Base-by-base conservation (phyloP, 2,329 filamentous ascomycete genomes). In the Sarocladium strictum region DNA sequence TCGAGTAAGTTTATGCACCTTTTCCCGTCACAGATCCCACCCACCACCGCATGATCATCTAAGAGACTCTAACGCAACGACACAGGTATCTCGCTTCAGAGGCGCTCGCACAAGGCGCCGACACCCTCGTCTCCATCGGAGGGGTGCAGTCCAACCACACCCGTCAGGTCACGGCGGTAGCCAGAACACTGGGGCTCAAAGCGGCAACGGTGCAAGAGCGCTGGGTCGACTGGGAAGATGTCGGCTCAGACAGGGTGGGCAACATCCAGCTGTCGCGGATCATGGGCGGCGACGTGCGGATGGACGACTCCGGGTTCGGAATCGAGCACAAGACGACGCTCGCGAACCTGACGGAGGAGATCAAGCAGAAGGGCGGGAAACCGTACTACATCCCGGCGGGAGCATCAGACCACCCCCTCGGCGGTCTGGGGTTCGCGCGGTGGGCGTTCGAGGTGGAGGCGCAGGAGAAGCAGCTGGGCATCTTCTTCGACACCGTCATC, bases 361-460 rank as follows among this genome's bases (percentile, higher is more conserved):
- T 84, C 15, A 68, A 72, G 55, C 65, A 61, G 1, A 64, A 64
- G 1, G 85, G 83, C 0, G 76, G 77, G 35, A 84, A 80, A 65
- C 83, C 86, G 0, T 90, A 89, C 64, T 86, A 85, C 63, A 87
- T 89, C 59, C 86, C 86, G 3, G 85, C 85, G 0, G 86, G 86
- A 0, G 85, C 85, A 1, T 86, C 81, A 0, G 85, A 88, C 64
- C 86, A 89, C 64, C 83, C 83, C 0, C 73, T 88, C 0, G 86
- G 86, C 2, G 86, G 86, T 0, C 66, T 89, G 15, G 86, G 86
- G 0, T 89, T 89, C 61, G 85, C 85, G 7, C 73, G 84, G 2
- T 89, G 85, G 81, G 85, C 85, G 1, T 83, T 87, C 33, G 86
- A 89, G 67, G 81, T 90, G 0, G 74, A 74, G 47, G 72, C 75